Percentiles rank a stretch among this genome's conserved stretches.
Conservation (phyloP, 345 rosid species). For the Garcia nutans region DNA sequence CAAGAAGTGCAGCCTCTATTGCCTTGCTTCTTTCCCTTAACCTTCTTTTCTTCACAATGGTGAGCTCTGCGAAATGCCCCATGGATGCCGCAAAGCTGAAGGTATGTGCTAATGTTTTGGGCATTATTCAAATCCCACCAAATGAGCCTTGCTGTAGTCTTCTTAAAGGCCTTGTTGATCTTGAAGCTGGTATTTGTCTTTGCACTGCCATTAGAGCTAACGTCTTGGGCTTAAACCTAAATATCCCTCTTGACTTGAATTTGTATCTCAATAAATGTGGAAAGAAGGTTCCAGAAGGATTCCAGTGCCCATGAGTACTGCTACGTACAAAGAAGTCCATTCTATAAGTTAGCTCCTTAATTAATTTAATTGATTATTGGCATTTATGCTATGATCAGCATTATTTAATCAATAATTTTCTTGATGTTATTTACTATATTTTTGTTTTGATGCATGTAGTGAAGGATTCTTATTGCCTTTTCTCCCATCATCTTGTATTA, state of each 20-base stretch:
- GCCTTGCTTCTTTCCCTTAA: conserved; percentile 4
- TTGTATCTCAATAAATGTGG: conserved; percentile 46
- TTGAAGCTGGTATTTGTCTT: conserved; percentile 58
- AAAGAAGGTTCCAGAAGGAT: conserved; percentile 37
- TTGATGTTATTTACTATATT: too few species aligned
- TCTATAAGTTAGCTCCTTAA: not conserved
- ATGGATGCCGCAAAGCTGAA: conserved; percentile 46
- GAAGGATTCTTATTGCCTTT: not conserved
- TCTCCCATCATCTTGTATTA: not conserved
- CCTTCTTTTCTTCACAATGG: conserved; percentile 2
- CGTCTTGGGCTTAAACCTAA: conserved; percentile 44
- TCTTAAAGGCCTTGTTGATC: conserved; percentile 42
- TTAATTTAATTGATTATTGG: too few species aligned
- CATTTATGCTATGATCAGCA: too few species aligned
- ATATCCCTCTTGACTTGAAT: conserved; percentile 43
- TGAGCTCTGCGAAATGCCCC: conserved; percentile 34
- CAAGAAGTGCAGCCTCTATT: not conserved
- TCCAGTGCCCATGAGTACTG: conserved; percentile 34
- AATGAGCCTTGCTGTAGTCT: conserved; percentile 43
- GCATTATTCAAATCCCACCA: conserved; percentile 29
- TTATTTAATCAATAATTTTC: too few species aligned
- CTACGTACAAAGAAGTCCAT: not conserved
- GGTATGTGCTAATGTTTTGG: conserved; percentile 42
- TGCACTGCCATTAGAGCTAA: conserved; percentile 51
- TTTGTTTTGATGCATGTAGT: not conserved